Percentiles rank a stretch among this genome's conserved stretches.
phyloP scores from a whole-genome alignment of 1,284 basidiomycete species.

The Fistulinella cinereoalba region DNA sequence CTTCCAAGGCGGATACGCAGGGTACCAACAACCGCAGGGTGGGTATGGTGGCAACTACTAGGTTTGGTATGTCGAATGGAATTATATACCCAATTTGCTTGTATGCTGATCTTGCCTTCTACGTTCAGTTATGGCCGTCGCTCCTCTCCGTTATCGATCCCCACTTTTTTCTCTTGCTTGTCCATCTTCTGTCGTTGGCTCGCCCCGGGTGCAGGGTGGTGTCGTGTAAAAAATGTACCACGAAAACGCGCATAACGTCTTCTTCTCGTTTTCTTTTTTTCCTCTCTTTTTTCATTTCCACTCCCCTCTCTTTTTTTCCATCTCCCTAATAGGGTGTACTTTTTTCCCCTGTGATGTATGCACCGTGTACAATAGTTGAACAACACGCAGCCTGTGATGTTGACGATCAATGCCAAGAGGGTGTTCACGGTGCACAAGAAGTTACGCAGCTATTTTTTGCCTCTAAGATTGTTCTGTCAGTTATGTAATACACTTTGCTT shows the following conservation, averaged over 20 bases:
- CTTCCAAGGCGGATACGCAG: conserved; percentile 19
- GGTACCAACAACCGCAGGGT: conserved; percentile 17
- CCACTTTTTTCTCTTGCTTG: conserved; percentile 6
- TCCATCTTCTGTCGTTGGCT: not conserved
- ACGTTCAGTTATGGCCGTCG: not conserved
- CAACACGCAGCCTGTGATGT: too few relatives aligned
- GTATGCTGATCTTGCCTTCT: conserved; percentile 3
- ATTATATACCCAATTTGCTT: not conserved
- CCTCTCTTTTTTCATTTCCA: not conserved
- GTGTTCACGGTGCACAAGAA: too few relatives aligned
- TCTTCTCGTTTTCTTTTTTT: not conserved
- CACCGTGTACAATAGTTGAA: too few relatives aligned
- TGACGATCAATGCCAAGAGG: too few relatives aligned
- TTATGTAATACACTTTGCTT: too few relatives aligned
- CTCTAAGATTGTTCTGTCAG: too few relatives aligned
- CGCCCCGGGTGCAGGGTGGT: conserved; percentile 2
- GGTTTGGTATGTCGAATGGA: conserved; percentile 6
- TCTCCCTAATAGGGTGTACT: not conserved
- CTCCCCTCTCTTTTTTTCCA: not conserved
- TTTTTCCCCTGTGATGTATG: not conserved
- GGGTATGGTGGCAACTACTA: conserved; percentile 29
- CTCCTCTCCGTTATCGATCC: not conserved
- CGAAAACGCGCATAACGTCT: conserved; percentile 4
- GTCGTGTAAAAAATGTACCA: conserved; percentile 20
- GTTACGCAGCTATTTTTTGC: too few relatives aligned